Base-by-base conservation (phyloP, 768 basidiomycete genomes). In the Lentinus brumalis region DNA sequence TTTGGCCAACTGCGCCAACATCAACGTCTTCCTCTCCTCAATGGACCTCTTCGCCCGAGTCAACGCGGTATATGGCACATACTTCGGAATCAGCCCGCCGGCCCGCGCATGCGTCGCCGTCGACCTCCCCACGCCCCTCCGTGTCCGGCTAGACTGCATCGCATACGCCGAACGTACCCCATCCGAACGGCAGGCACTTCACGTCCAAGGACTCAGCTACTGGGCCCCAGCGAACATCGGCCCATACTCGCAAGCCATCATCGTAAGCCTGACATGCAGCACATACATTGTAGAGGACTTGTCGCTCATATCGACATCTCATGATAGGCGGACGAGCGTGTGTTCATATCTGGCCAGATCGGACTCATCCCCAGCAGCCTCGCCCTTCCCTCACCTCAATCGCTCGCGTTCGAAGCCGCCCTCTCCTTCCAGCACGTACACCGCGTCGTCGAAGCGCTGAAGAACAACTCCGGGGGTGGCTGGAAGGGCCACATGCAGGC, bases 171-270 rank as follows among this genome's bases (percentile, higher is more conserved):
- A 76, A 55, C 57, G 38, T 26, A 81, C 68, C 6, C 52, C 68
- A 5, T 31, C 64, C 15, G 81, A 85, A 57, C 78, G 96, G 46
- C 84, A 84, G 57, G 88, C 92, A 0, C 79, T 98, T 47, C 97
- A 99, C 70, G 97, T 99, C 2, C 97, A 98, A 74, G 83, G 95
- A 9, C 70, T 98, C 63, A 98, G 96, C 73, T 98, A 98, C 70
- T 99, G 97, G 97, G 97, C 96, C 30, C 95, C 97, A 12, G 97
- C 97, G 10, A 99, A 98, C 72, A 98, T 99, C 56, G 97, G 97
- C 0, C 97, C 97, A 4, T 99, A 99, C 74, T 97, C 94, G 4
- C 97, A 99, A 75, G 91, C 94, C 2, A 84, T 98, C 64, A 79
- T 81, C 53, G 96, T 96, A 55, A 67, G 86, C 76, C 38, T 32